These are phyloP conservation scores for Ceratocystis papillata DNA, from an alignment of 2,329 filamentous ascomycete genomes.

Conservation along the genomic window DNA sequence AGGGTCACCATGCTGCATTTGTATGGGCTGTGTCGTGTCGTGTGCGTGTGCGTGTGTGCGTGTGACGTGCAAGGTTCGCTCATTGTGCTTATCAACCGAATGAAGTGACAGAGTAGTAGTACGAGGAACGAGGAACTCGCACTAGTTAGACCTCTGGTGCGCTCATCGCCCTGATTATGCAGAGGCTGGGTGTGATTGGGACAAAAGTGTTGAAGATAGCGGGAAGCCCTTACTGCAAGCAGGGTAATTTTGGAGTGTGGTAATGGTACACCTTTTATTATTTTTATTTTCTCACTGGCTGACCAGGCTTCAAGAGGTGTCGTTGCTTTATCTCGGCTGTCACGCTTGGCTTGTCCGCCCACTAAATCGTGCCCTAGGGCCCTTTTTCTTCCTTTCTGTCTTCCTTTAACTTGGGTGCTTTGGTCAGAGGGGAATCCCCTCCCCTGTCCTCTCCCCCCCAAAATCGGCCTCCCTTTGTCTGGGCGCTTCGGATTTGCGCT, in stretches of 20 bases:
- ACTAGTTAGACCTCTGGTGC: too few species aligned
- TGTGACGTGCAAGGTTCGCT: too few species aligned
- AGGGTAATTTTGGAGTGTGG: neutral
- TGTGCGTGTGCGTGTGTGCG: too few species aligned
- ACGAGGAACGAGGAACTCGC: too few species aligned
- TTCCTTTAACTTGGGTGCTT: constrained; percentile 11
- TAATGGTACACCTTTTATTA: too few species aligned
- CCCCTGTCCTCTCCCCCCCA: neutral
- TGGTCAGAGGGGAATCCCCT: neutral
- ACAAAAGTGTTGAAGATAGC: neutral
- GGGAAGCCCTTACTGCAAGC: neutral
- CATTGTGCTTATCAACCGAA: too few species aligned
- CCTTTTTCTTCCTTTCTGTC: constrained; percentile 7
- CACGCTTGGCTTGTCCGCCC: constrained; percentile 8
- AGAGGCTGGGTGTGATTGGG: neutral
- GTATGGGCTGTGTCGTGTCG: too few species aligned
- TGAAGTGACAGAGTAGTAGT: too few species aligned
- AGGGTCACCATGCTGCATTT: too few species aligned
- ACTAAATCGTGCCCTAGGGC: constrained; percentile 10
- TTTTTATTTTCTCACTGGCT: neutral
- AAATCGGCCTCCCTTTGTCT: neutral
- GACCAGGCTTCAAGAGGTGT: constrained; percentile 11
- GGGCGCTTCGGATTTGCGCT: neutral
- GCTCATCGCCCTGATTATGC: neutral
- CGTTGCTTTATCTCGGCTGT: constrained; percentile 16